phyloP scores from a whole-genome alignment of 768 basidiomycete genomes.

The Lentinula lateritia region DNA sequence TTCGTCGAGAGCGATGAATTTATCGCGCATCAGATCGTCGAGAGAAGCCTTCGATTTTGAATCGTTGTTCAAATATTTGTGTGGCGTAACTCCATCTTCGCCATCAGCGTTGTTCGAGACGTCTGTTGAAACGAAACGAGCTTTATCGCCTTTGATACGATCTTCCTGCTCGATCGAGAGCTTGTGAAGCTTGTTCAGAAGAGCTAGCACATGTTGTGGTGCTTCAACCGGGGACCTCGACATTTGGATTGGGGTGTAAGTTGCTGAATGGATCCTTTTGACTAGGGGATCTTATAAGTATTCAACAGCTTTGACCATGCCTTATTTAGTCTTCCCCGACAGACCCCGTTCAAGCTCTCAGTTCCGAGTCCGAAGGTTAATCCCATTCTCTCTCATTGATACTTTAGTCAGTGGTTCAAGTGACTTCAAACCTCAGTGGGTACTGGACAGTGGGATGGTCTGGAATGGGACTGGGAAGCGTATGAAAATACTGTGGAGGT shows the following conservation, averaged over 20 bases:
- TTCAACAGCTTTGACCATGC: background rate
- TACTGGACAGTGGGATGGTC: no score
- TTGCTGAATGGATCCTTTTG: background rate
- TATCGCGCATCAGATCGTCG: background rate
- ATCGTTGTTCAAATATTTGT: background rate
- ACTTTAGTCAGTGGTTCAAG: no score
- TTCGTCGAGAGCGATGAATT: constrained; percentile 10
- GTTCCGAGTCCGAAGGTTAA: background rate
- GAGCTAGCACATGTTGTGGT: background rate
- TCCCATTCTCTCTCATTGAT: no score
- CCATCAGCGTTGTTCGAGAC: background rate
- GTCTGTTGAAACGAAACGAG: constrained; percentile 3
- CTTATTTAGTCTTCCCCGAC: background rate
- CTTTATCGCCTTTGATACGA: background rate
- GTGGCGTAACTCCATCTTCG: background rate
- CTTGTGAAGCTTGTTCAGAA: background rate
- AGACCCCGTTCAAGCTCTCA: background rate
- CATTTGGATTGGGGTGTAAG: background rate
- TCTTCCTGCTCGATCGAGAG: background rate
- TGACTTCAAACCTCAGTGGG: no score
- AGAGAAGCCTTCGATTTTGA: background rate
- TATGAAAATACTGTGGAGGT: no score
- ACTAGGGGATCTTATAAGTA: background rate
- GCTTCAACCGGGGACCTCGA: background rate
- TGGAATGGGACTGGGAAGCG: no score